Percentiles rank a stretch among this genome's conserved stretches.
phyloP scores from a whole-genome alignment of 1,284 basidiomycete genomes.

The Fomitiporia mediterranea region DNA sequence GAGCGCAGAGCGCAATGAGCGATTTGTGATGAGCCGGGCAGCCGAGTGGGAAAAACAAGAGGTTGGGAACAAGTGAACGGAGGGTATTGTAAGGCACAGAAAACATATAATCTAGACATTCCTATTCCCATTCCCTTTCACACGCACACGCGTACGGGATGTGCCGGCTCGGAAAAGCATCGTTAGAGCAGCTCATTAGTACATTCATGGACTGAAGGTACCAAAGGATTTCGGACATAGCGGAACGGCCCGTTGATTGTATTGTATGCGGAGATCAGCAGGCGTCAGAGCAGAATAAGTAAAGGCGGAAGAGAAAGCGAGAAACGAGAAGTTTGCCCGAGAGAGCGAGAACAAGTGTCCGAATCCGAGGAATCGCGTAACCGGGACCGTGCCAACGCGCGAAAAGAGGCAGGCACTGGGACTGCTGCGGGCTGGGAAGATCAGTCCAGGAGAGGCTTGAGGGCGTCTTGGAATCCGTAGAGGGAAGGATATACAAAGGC shows the following conservation, averaged over 20 bases:
- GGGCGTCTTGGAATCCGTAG: neutral
- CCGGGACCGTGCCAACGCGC: neutral
- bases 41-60: neutral
- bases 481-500: neutral
- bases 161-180: neutral
- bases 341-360: neutral
- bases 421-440: constrained; percentile 4
- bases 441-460: neutral
- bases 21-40: neutral
- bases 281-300: neutral
- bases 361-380: neutral
- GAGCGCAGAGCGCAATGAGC: neutral
- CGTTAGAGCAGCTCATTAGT: too few species aligned
- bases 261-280: neutral
- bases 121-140: too few species aligned
- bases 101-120: neutral
- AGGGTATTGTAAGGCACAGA: neutral
- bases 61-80: neutral
- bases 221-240: constrained; percentile 2
- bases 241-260: neutral
- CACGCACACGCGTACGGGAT: neutral
- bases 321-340: neutral
- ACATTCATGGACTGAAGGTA: too few species aligned
- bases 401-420: neutral
- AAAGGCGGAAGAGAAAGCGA: neutral